Evolutionary conservation across 441 rosid genomes (phyloP), one percentile per base, ranked within the genome.

Genomic region (Bruguiera hainesii): DNA sequence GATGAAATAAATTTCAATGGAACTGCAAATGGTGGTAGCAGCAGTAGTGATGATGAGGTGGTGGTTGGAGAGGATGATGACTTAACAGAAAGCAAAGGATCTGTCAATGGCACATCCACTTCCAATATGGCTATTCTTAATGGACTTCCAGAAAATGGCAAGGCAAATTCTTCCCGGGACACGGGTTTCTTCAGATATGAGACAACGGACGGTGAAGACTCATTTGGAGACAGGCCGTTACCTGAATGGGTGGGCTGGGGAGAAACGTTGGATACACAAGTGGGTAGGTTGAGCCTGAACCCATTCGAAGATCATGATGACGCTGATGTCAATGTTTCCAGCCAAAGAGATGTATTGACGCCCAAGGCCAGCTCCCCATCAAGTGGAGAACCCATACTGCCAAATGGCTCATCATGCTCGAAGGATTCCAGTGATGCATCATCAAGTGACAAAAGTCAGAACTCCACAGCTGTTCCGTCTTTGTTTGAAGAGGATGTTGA

Each of bases 401-500:
- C 90, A 62, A 88, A 89, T 58, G 91, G 93, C 31, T 78, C 83
- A 7, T 60, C 81, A 4, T 66, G 78, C 3, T 48, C 83, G 65
- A 77, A 68, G 73, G 78, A 67, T 49, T 73, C 79, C 23, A 75
- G 77, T 39, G 86, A 78, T 39, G 79, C 80, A 21, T 71, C 82
- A 6, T 75, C 6, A 37, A 72, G 77, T 21, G 82, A 81, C 50
- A 16, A 74, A 25, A 80, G 82, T 70, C 77, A 79, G 61, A 82
- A 72, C 73, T 74, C 91, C 52, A 79, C 85, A 18, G 21, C 86
- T 0, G 79, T 80, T 15, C 81, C 84, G 2, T 87, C 98, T 28
- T 68, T 95, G 70, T 92, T 95, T 28, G 99, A 95, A 72, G 99
- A 95, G 79, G 99, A 92, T 71, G 96, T 95, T 61, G 99, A 95